Base-by-base conservation (phyloP, 345 rosid genomes). In the Heritiera littoralis region DNA sequence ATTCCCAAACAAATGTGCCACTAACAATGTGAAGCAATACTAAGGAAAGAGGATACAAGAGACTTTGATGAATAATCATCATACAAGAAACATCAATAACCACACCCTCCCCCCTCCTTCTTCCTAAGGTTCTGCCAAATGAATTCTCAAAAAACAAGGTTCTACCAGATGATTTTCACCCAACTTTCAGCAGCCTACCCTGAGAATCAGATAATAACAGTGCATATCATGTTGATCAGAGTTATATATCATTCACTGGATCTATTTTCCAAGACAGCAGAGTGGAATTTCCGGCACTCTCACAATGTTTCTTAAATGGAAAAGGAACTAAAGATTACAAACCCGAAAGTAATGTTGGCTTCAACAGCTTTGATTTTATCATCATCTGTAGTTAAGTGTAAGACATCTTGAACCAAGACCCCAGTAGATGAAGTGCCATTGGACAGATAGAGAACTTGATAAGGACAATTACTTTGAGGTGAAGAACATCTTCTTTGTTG, bases 311-410 rank as follows among this genome's bases (percentile, higher is more conserved):
- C 45, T 52, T 28, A 69, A 54, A 64, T 32, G 45, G 43, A 11
- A 41, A 65, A 71, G 70, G 13, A 30, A 11, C 46, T 32, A 28
- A 63, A 61, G 48, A 43, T 72, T 78, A 77, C 88, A 23, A 74
- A 92, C 96, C 96, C 96, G 28, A 92, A 80, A 32, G 84, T 78
- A 66, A 92, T 86, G 5, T 20, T 85, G 75, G 96, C 85, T 68
- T 87, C 75, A 30, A 85, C 69, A 72, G 83, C 35, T 67, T 80
- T 85, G 17, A 81, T 12, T 61, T 75, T 78, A 66, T 83, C 10
- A 20, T 84, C 75, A 23, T 90, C 85, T 0, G 88, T 85, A 10
- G 38, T 69, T 65, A 92, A 84, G 78, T 86, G 96, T 84, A 92
- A 84, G 11, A 77, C 69, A 78, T 92, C 96, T 85, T 92, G 84